phyloP scores from a whole-genome alignment of 1,284 basidiomycete genomes.

The Melampsora larici-populina region DNA sequence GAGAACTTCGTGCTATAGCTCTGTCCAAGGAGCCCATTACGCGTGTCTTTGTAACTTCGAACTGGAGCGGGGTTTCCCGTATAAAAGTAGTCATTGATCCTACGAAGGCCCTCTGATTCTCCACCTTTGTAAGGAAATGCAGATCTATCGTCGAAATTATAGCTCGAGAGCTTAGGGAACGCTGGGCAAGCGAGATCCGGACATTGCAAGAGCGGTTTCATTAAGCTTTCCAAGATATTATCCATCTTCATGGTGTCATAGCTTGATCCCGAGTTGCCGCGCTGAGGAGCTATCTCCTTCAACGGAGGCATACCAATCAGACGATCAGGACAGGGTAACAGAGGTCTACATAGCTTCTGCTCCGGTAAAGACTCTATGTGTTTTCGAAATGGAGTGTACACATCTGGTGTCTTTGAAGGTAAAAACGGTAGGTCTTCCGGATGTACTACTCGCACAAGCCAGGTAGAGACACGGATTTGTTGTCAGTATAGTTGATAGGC shows the following conservation, averaged over 20 bases:
- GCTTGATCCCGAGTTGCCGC: constrained; percentile 31
- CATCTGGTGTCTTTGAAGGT: constrained; percentile 56
- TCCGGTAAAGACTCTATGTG: constrained; percentile 57
- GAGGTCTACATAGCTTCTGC: constrained; percentile 51
- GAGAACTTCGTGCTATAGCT: constrained; percentile 61
- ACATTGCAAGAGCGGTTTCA: constrained; percentile 49
- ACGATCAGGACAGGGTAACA: constrained; percentile 48
- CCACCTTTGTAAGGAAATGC: constrained; percentile 58
- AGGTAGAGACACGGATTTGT: neutral
- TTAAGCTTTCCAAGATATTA: constrained; percentile 47
- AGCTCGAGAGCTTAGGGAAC: constrained; percentile 8
- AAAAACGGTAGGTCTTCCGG: constrained; percentile 57
- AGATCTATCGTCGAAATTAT: constrained; percentile 47
- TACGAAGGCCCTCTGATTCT: constrained; percentile 54
- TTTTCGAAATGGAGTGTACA: constrained; percentile 59
- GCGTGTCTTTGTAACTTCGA: constrained; percentile 59
- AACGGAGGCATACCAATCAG: constrained; percentile 44
- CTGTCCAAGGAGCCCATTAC: constrained; percentile 60
- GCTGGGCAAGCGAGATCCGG: constrained; percentile 50
- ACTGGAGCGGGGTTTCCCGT: constrained; percentile 52
- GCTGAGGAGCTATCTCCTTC: constrained; percentile 46
- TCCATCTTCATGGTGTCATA: constrained; percentile 45
- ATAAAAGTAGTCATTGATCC: constrained; percentile 56
- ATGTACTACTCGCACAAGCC: constrained; percentile 51
- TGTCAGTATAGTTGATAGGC: too few species aligned